Evolutionary conservation across 768 basidiomycete genomes (phyloP).

Genomic region (Dentipellis sp.): DNA sequence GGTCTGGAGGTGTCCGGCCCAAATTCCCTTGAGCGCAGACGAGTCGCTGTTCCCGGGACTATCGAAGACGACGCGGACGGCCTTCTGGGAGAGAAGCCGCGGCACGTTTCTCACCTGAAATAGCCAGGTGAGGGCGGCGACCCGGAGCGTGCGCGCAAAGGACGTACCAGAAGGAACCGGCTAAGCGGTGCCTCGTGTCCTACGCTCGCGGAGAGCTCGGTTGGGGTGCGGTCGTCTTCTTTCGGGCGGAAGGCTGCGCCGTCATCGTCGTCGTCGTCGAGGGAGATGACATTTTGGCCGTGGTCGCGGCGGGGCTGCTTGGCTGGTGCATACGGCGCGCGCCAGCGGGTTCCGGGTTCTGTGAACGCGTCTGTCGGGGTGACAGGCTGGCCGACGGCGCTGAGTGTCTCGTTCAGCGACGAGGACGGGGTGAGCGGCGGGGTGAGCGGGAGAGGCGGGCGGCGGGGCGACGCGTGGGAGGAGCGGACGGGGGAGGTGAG

Average conservation of each 20-base stretch:
- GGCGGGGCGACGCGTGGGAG: slow-evolving; percentile 13
- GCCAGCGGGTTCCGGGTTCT: slow-evolving; percentile 2
- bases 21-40: slow-evolving; percentile 8
- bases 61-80: slow-evolving; percentile 9
- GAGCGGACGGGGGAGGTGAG: slow-evolving; percentile 9
- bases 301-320: neutral
- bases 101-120: slow-evolving; percentile 13
- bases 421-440: slow-evolving; percentile 68
- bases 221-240: slow-evolving; percentile 2
- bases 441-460: slow-evolving; percentile 37
- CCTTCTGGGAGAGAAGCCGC: slow-evolving; percentile 2
- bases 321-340: slow-evolving; percentile 4
- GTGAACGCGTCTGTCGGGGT: slow-evolving; percentile 14
- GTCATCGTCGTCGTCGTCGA: neutral
- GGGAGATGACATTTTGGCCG: neutral
- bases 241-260: neutral
- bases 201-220: neutral
- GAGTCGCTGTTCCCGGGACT: slow-evolving; percentile 5
- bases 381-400: slow-evolving; percentile 22
- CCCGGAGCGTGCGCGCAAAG: neutral
- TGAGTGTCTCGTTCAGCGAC: slow-evolving; percentile 30
- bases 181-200: slow-evolving; percentile 13
- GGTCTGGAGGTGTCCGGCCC: slow-evolving; percentile 10
- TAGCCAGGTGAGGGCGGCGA: neutral
- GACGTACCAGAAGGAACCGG: slow-evolving; percentile 20